Evolutionary conservation across 495 filamentous ascomycete genomes (phyloP), one percentile per base, ranked within the genome.

Genomic region (Darksidea phi): DNA sequence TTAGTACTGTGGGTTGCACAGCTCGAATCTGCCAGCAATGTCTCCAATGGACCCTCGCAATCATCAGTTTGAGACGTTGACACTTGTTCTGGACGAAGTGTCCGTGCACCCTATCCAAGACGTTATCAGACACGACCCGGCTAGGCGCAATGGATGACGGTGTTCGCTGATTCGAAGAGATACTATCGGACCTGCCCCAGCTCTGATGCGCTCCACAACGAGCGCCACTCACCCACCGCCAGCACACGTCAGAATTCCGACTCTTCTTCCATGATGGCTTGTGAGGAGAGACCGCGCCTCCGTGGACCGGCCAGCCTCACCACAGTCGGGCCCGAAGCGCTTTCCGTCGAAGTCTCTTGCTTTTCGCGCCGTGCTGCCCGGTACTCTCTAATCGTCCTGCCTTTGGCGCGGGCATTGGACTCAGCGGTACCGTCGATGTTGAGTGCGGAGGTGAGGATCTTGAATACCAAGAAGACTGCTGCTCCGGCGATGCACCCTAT

Each of bases 401-500:
- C 54, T 20, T 54, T 47, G 5, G 24, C 28, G 12, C 38, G 45
- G 1, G 54, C 38, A 4, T 50, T 52, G n/a, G 48, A 4, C 38
- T 57, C 61, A 25, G 61, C 28, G 4, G 41, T 38, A 20, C 54
- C 24, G 24, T 67, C 50, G 53, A 70, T 67, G 38, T 50, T 36
- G 32, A 83, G 72, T 0, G 73, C 24, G 5, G 76, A 70, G 51
- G 75, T 70, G 54, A 80, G 66, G 50, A 77, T 57, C 47, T 61
- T 68, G 25, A 73, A 76, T 23, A 73, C 72, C 25, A 77, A 70
- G 66, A 81, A 76, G 46, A 87, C 68, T 10, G 80, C 50, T 13
- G 75, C 62, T 28, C 81, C 86, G 17, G 80, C 73, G 17, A 78
- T 38, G 17, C 81, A 63, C 0, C 86, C 88, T 57, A 86, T 76